Evolutionary conservation across 1,284 basidiomycete species (phyloP), one percentile per base, ranked within the genome.

Genomic region (Cystobasidium slooffiae): DNA sequence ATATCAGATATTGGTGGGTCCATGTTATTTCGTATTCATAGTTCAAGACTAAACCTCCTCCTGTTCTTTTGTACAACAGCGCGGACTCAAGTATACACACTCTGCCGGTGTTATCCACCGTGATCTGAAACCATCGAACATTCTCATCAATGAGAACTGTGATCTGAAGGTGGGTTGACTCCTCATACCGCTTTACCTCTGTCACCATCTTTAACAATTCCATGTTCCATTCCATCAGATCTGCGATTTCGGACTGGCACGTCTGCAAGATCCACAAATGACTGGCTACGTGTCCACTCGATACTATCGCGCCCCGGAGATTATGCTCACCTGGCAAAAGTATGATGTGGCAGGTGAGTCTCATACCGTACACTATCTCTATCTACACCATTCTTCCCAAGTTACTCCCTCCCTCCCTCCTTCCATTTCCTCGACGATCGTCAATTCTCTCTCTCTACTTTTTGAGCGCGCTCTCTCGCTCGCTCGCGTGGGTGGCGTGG

Each of bases 291-390:
- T 99, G 77, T 98, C 95, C 76, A 99, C 96, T 74, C 88, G 97
- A 79, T 99, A 99, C 85, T 99, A 99, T 84, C 91, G 97, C 69
- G 97, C 96, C 3, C 96, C 96, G 7, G 96, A 99, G 84, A 99
- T 99, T 85, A 99, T 99, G 97, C 88, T 99, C 81, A 99, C 96
- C 59, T 99, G 97, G 97, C 96, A 99, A 53, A 99, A 99, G 85
- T 99, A 99, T 85, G 97, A 99, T 83, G 96, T 98, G 72, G 97
- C 94, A 37, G 85, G n/a, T n/a, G n/a, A n/a, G n/a, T n/a, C n/a
- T n/a, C n/a, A n/a, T n/a, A n/a, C n/a, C n/a, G n/a, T n/a, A n/a
- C n/a, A n/a, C n/a, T n/a, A n/a, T n/a, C n/a, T n/a, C n/a, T n/a
- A n/a, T n/a, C n/a, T 31, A 31, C 5, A 31, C 31, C 31, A 31